Conservation (phyloP, 1,139 yeast species). For the Candida sp. region DNA sequence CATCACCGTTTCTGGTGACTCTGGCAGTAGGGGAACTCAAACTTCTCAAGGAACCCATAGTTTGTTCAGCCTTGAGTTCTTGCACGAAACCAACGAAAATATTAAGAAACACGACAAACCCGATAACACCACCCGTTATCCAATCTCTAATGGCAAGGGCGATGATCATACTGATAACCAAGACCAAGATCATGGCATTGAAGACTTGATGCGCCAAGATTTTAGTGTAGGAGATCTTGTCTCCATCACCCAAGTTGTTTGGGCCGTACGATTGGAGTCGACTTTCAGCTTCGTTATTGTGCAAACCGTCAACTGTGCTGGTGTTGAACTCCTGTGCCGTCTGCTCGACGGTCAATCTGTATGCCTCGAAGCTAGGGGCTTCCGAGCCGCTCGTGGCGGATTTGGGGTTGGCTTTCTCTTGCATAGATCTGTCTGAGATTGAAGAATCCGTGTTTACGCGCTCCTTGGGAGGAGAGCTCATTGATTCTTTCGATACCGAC, state of each 20-base stretch:
- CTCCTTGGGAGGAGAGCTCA: conserved; percentile 1
- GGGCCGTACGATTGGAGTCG: conserved; percentile 47
- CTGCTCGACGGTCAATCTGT: conserved; percentile 36
- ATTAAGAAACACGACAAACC: conserved; percentile 69
- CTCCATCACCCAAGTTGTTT: conserved; percentile 66
- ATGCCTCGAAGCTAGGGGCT: conserved; percentile 23
- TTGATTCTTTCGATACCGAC: conserved; percentile 9
- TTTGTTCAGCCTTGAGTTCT: conserved; percentile 76
- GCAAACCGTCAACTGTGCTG: conserved; percentile 50
- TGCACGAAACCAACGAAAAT: conserved; percentile 74
- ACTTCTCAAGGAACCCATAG: conserved; percentile 76
- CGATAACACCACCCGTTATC: conserved; percentile 87
- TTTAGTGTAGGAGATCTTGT: conserved; percentile 56
- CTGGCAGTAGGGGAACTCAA: conserved; percentile 77
- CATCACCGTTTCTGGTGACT: conserved; percentile 67
- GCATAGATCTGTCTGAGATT: conserved; percentile 8
- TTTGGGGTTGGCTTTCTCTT: not conserved
- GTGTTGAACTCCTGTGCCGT: conserved; percentile 43
- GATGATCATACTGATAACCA: conserved; percentile 74
- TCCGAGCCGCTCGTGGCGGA: not conserved
- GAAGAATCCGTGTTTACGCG: conserved; percentile 12
- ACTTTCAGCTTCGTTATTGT: conserved; percentile 34
- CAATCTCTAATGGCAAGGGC: conserved; percentile 79
- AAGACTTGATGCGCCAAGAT: conserved; percentile 73
- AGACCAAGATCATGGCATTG: conserved; percentile 82